Evolutionary conservation across 2,329 filamentous ascomycete genomes (phyloP), one percentile per base, ranked within the genome.

Genomic region (Pseudogymnoascus sp.): DNA sequence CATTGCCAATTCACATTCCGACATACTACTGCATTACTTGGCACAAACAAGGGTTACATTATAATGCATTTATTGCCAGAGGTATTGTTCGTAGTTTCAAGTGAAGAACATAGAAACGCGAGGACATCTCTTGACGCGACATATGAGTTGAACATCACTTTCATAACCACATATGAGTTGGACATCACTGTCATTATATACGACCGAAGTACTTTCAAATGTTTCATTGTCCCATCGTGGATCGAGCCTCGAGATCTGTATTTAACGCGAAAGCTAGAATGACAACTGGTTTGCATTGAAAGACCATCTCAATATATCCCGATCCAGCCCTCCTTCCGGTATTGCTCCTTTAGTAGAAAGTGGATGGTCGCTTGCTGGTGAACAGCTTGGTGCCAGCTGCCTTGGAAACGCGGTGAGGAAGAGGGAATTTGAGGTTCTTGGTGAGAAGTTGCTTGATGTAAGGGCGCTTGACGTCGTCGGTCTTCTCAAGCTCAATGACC

Each of bases 361-460:
- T 99, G 76, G 91, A 91, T 76, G 95, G 95, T 82, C 95, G 89
- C 82, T 87, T 91, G 77, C 91, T 87, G 78, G 89, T 86, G 85
- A 96, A 99, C 79, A 97, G 78, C 87, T 96, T 96, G 85, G 89
- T 90, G 84, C 83, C 87, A 78, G 80, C 81, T 80, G 85, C 84
- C 83, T 92, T 93, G 83, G 88, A 84, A 76, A 93, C 82, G 76
- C 96, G 95, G 87, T 99, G 95, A 78, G 95, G 95, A 72, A 99
- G 91, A 79, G 95, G 95, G 91, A 99, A 99, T 81, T 89, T 91
- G 80, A 99, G 90, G 81, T 87, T 79, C 89, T 97, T 97, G 81
- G 85, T 82, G 78, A 96, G 82, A 79, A 99, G 91, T 84, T 99
- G 95, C 87, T 93, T 96, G 86, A 99, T 96, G 88, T 99, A 99